Base-by-base conservation (phyloP, 257 asterid genomes). In the Scutellaria galericulata region DNA sequence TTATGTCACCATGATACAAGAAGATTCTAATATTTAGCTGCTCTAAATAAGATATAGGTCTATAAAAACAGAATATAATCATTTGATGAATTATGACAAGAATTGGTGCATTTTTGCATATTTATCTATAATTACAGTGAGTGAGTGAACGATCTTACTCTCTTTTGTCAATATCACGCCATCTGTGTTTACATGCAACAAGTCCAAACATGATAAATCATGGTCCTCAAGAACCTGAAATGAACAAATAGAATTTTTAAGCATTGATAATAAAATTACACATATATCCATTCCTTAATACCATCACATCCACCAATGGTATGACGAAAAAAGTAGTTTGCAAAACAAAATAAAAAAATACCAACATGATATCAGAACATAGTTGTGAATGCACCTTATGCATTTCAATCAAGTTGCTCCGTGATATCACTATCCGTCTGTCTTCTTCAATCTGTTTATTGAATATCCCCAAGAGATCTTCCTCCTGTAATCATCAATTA, bases 391-490 rank as follows among this genome's bases (percentile, higher is more conserved):
- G 62, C 83, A 94, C 99, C 96, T 88, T 87, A 9, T 90, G 95
- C 78, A 94, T 81, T 83, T 94, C 97, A 40, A 82, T 85, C 75
- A 94, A 70, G 81, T 91, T 94, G 88, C 92, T 91, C 73, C 99
- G 93, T 53, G 96, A 84, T 79, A 91, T 85, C 79, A 91, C 92
- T 80, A 94, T 87, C 78, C 80, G 87, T 81, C 89, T 82, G 80
- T 94, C 99, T 78, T 94, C 99, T 83, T 89, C 96, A 77, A 94
- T 88, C 86, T 94, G 99, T 62, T 91, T 90, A 83, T 79, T 88
- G 84, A 91, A 90, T 81, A 89, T 85, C 80, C 80, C 86, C 79
- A 86, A 86, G 47, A 79, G 77, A 80, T 91, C 99, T 77, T 94
- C 99, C 80, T 91, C 99, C 99, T 94, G 90, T 66, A 79, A 78